Evolutionary conservation across 768 basidiomycete genomes (phyloP), one percentile per base, ranked within the genome.

Genomic region (Auriscalpium vulgare): DNA sequence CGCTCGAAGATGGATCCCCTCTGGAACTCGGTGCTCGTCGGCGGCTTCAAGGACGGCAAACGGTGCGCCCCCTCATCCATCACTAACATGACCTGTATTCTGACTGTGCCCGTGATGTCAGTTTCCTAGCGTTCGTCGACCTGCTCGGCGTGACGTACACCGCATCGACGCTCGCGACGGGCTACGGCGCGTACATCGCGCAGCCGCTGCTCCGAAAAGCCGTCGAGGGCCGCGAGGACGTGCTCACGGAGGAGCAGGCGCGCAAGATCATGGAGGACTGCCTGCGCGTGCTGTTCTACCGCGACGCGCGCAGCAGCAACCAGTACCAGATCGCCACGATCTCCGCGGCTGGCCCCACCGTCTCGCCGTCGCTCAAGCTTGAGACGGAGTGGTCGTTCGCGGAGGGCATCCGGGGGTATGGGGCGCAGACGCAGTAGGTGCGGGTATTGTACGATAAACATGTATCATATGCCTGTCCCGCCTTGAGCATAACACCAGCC

Each of bases 251-350:
- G 65, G 85, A 84, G 40, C 82, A 93, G 56, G 97, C 92, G 14
- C 74, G 78, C 23, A 74, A 78, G 64, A 87, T 98, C 57, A 67
- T 99, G 53, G 82, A 88, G 65, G 82, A 88, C 50, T 84, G 88
- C 67, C 91, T 99, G 86, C 84, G 85, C 62, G 94, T 98, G 14
- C 79, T 99, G 49, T 98, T 87, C 73, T 99, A 99, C 73, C 84
- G 97, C 46, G 97, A 99, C 64, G 95, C 95, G 7, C 79, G 95
- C 62, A 92, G 90, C 75, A 74, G 95, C 69, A 89, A 98, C 79
- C 68, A 97, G 95, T 98, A 86, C 73, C 95, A 98, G 94, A 81
- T 98, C 56, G 95, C 93, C 5, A 91, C 81, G 1, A 82, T 98
- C 64, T 93, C 88, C 0, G 82, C 74, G 16, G 74, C 80, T 3